Percentiles rank a stretch among this genome's conserved stretches.
Evolutionary conservation across 2,329 filamentous ascomycete species (phyloP).

Genomic region (Cordyceps cateniannulata): DNA sequence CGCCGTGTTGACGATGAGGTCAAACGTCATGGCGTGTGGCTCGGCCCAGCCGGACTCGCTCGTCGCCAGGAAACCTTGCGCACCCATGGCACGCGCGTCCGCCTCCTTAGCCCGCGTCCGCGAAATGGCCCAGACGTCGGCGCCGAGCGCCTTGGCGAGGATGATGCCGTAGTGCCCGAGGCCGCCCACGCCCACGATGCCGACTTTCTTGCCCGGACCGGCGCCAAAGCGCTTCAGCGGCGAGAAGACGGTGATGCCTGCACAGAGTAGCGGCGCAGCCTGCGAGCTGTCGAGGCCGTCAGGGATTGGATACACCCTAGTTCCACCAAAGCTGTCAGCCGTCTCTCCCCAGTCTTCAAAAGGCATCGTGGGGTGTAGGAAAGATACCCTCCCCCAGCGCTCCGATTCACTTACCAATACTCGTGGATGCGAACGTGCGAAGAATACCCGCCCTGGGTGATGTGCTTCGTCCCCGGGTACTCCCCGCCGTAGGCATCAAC

Average conservation of each 20-base stretch:
- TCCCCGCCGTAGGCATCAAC: conserved; percentile 53
- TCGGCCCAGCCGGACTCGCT: conserved; percentile 50
- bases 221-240: conserved; percentile 70
- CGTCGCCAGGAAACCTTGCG: conserved; percentile 54
- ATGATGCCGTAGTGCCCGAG: conserved; percentile 66
- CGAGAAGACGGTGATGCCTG: conserved; percentile 73
- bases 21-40: conserved; percentile 57
- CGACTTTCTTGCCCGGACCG: conserved; percentile 73
- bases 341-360: no score
- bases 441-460: conserved; percentile 51
- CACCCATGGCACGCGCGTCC: conserved; percentile 53
- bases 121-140: conserved; percentile 56
- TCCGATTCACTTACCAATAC: conserved; percentile 48
- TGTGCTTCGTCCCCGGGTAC: conserved; percentile 51
- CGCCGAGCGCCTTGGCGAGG: conserved; percentile 61
- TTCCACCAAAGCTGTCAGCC: background rate
- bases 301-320: conserved; percentile 64
- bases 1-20: conserved; percentile 71
- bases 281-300: conserved; percentile 56
- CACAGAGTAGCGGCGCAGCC: conserved; percentile 78
- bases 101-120: conserved; percentile 54
- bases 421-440: conserved; percentile 67
- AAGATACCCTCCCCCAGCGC: background rate
- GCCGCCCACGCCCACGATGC: conserved; percentile 65
- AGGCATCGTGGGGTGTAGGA: no score